A percentile compares a stretch with the other conserved stretches of the same genome.
Evolutionary conservation across 768 basidiomycete genomes (phyloP).

Genomic region (Gelatoporia subvermispora): DNA sequence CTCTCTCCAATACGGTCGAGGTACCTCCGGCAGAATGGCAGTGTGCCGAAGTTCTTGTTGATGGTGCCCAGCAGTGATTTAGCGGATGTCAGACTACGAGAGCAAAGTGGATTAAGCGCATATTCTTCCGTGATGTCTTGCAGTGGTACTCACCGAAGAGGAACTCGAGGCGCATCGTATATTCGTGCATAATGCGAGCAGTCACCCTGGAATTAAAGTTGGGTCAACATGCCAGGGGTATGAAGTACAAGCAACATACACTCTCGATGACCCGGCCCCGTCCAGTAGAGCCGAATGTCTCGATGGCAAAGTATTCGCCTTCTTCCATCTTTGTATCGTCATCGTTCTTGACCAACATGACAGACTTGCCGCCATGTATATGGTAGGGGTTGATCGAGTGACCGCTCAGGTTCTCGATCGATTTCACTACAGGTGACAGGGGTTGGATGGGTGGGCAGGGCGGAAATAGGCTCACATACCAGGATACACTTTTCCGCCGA

Average conservation of each 20-base stretch:
- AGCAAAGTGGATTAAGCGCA: not conserved
- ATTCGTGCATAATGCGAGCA: slow-evolving; percentile 89
- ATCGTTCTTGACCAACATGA: slow-evolving; percentile 82
- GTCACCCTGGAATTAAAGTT: slow-evolving; percentile 56
- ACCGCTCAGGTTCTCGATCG: slow-evolving; percentile 90
- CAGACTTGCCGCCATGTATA: slow-evolving; percentile 93
- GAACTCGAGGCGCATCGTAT: slow-evolving; percentile 63
- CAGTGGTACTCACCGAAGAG: slow-evolving; percentile 54
- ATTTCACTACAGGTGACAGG: slow-evolving; percentile 59
- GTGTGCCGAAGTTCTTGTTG: slow-evolving; percentile 87
- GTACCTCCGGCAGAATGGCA: slow-evolving; percentile 95
- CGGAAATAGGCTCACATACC: slow-evolving; percentile 38
- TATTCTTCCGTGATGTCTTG: not conserved
- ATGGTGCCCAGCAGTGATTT: slow-evolving; percentile 84
- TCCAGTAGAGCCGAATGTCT: slow-evolving; percentile 98
- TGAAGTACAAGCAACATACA: slow-evolving; percentile 34
- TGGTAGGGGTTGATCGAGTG: slow-evolving; percentile 88
- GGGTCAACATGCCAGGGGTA: no score
- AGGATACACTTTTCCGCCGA: slow-evolving; percentile 76
- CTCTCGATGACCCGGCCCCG: slow-evolving; percentile 81
- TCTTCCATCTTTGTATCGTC: slow-evolving; percentile 98
- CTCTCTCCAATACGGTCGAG: slow-evolving; percentile 89
- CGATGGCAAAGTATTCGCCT: slow-evolving; percentile 98
- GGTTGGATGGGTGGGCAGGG: not conserved
- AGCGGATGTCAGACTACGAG: slow-evolving; percentile 68